These are phyloP conservation scores for Sordaria brevicollis DNA, from an alignment of 495 filamentous ascomycete genomes.

Conservation along the genomic window DNA sequence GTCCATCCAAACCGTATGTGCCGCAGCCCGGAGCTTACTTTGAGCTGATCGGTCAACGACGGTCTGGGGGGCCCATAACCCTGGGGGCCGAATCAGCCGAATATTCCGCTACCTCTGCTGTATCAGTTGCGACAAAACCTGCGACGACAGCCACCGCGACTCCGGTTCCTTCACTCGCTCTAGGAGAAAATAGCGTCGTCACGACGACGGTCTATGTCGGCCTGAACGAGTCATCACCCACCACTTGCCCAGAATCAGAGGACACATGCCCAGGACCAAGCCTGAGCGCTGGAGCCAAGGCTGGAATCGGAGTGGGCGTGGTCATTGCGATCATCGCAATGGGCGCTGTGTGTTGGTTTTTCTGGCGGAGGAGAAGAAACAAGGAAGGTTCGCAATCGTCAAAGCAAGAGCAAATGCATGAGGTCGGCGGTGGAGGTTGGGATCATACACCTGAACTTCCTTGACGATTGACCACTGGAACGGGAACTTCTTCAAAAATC, in stretches of 20 bases:
- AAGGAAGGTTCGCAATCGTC: too few species aligned
- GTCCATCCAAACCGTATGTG: too few species aligned
- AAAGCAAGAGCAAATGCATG: too few species aligned
- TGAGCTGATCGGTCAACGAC: neutral
- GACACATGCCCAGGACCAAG: too few species aligned
- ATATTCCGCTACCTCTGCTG: neutral
- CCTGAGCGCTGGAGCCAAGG: slow-evolving; percentile 16
- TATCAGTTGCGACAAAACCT: neutral
- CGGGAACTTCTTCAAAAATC: too few species aligned
- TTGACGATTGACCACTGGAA: too few species aligned
- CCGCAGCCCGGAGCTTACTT: neutral
- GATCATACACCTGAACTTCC: too few species aligned
- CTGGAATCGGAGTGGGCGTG: slow-evolving; percentile 17
- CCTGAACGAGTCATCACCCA: neutral
- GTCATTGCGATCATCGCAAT: slow-evolving; percentile 13
- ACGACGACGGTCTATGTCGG: neutral
- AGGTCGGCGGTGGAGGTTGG: too few species aligned
- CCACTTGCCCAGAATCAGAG: too few species aligned
- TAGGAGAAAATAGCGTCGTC: neutral
- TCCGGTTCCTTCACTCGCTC: neutral
- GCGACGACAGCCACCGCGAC: neutral
- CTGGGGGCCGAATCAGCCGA: neutral
- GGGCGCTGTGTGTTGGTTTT: neutral
- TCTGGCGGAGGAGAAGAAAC: neutral
- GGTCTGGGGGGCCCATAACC: neutral